Evolutionary conservation across 495 filamentous ascomycete genomes (phyloP).

Genomic region (Letharia lupina): DNA sequence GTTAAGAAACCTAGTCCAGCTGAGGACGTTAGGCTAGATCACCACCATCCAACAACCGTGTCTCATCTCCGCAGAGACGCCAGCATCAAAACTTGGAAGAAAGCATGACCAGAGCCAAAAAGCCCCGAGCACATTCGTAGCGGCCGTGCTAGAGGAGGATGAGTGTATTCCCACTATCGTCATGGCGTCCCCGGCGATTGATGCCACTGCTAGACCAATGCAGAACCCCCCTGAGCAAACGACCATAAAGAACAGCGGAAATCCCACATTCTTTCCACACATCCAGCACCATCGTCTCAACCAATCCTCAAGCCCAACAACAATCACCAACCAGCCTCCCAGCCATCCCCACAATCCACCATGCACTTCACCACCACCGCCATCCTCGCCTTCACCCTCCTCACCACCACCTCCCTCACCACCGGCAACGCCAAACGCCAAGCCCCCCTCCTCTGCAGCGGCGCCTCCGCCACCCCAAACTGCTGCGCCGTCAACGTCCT

Average conservation of each 20-base stretch:
- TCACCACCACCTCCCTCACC: background rate
- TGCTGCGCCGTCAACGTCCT: conserved; percentile 6
- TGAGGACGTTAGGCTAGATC: background rate
- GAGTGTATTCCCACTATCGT: background rate
- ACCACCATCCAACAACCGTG: background rate
- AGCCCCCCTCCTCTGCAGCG: background rate
- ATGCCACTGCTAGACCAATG: background rate
- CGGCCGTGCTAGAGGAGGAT: background rate
- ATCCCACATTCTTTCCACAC: background rate
- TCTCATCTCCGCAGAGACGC: background rate
- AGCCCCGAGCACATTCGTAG: background rate
- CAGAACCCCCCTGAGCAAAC: background rate
- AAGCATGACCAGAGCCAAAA: background rate
- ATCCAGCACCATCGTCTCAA: background rate
- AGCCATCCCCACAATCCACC: background rate
- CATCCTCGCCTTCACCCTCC: background rate
- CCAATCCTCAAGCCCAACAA: background rate
- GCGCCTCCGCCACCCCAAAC: background rate
- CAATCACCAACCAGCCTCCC: background rate
- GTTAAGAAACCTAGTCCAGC: background rate
- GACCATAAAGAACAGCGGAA: background rate
- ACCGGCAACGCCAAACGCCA: background rate
- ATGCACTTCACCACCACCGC: background rate
- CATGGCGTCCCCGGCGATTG: background rate
- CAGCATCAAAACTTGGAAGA: background rate